phyloP scores from a whole-genome alignment of 73 alveolate genomes.

The Durusdinium trenchii region DNA sequence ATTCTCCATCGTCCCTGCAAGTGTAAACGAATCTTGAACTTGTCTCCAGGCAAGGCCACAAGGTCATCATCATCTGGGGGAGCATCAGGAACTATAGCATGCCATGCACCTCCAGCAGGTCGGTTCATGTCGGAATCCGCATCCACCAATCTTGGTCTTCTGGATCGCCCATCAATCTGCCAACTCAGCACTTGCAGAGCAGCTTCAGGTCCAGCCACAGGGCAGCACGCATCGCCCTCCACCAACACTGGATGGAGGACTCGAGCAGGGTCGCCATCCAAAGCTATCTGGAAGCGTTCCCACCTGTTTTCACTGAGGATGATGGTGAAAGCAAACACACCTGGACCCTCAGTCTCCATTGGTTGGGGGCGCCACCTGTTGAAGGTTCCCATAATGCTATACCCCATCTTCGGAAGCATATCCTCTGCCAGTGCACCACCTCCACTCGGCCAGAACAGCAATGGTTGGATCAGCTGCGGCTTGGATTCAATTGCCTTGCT shows the following conservation, averaged over 20 bases:
- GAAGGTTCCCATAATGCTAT: slow-evolving; percentile 93
- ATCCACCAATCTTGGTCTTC: slow-evolving; percentile 44
- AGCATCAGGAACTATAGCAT: slow-evolving; percentile 39
- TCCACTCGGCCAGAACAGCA: slow-evolving; percentile 89
- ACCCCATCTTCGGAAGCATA: slow-evolving; percentile 80
- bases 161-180: slow-evolving; percentile 78
- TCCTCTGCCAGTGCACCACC: slow-evolving; percentile 75
- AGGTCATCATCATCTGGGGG: slow-evolving; percentile 9
- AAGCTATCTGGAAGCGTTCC: slow-evolving; percentile 72
- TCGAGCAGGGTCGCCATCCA: slow-evolving; percentile 71
- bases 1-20: slow-evolving; percentile 77
- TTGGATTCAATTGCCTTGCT: slow-evolving; percentile 36
- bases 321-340: slow-evolving; percentile 54
- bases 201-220: slow-evolving; percentile 72
- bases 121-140: background rate
- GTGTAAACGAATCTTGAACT: slow-evolving; percentile 61
- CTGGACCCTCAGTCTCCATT: slow-evolving; percentile 62
- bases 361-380: slow-evolving; percentile 93
- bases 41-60: background rate
- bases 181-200: slow-evolving; percentile 79
- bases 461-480: slow-evolving; percentile 56
- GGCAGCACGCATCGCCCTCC: slow-evolving; percentile 80
- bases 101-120: slow-evolving; percentile 52
- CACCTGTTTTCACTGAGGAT: slow-evolving; percentile 86
- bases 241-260: slow-evolving; percentile 70